A percentile compares a stretch with the other conserved stretches of the same genome.
Conservation (phyloP, 192 early-diverging fungal genomes). For the Backusella parvicylindrica region DNA sequence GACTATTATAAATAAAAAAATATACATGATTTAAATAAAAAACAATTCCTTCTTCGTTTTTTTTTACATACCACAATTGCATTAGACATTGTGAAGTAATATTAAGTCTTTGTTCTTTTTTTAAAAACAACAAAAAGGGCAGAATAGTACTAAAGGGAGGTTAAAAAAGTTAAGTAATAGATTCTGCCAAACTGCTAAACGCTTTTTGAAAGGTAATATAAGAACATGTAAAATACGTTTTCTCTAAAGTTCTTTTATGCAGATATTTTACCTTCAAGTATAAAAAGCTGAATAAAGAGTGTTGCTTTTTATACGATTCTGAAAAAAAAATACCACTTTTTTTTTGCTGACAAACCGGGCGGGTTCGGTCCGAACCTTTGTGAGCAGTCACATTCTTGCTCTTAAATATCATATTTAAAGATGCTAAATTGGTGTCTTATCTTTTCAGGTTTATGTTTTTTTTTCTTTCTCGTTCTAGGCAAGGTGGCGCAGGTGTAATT, state of each 20-base stretch:
- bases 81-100: conserved; percentile 17
- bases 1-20: conserved; percentile 28
- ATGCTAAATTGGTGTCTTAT: too few species aligned
- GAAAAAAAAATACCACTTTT: conserved; percentile 7
- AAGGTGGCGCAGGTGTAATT: neutral
- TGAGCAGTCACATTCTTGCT: neutral
- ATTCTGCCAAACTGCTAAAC: neutral
- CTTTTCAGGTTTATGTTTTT: too few species aligned
- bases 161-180: neutral
- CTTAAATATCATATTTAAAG: neutral
- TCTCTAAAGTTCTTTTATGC: neutral
- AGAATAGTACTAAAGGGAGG: neutral
- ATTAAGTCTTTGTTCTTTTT: neutral
- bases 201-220: neutral
- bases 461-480: neutral
- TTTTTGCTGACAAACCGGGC: conserved; percentile 2
- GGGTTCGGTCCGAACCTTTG: neutral
- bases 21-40: neutral
- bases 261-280: conserved; percentile 2
- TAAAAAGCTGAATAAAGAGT: neutral
- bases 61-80: conserved; percentile 22
- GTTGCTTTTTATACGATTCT: conserved; percentile 1
- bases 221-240: neutral
- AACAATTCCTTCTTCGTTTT: neutral
- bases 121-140: neutral